Base-by-base conservation (phyloP, 805 yeast genomes). In the Dipodascus geniculatus region DNA sequence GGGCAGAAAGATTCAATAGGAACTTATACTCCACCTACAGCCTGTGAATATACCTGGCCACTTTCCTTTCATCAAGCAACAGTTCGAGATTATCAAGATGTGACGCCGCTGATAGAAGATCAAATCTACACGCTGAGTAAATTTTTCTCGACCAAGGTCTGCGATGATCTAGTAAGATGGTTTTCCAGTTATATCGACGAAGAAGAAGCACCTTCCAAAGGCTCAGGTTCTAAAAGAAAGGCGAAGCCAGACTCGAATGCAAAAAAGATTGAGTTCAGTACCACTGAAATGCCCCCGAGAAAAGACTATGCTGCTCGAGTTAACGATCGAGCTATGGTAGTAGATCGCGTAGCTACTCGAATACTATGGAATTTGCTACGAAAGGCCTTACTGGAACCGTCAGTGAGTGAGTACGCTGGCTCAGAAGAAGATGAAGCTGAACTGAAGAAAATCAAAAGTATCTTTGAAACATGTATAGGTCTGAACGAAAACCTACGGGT, bases 401-500 rank as follows among this genome's bases (percentile, higher is more conserved):
- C 48, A 38, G 28, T 33, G 23, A 3, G 48, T 23, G 24, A 48
- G 17, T 48, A 48, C 3, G 64, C 68, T 4, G 65, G 59, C 11
- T 63, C 65, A 48, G 68, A 68, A 20, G 57, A 57, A 1, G 67
- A 60, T 8, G 23, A 22, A 20, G 33, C 4, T 65, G 68, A 8
- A 71, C 67, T 1, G 51, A 61, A 56, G 51, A 23, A 48, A 17
- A 6, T 22, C 20, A 3, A 48, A 53, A 22, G 14, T 3, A 38
- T 38, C 44, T 56, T 58, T 42, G 35, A 24, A 3, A 49, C 31
- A 4, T 57, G 57, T 17, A 42, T 63, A 23, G 81, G 82, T 0
- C 69, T 81, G 48, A 80, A 80, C 55, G 78, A 82, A 1, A 79
- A 80, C 53, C 61, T 81, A 14, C 61, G 87, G 42, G 64, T 80